A percentile compares a stretch with the other conserved stretches of the same genome.
Evolutionary conservation across 23 red algal species (phyloP).

Genomic region (Cyanidiococcus yangmingshanensis): DNA sequence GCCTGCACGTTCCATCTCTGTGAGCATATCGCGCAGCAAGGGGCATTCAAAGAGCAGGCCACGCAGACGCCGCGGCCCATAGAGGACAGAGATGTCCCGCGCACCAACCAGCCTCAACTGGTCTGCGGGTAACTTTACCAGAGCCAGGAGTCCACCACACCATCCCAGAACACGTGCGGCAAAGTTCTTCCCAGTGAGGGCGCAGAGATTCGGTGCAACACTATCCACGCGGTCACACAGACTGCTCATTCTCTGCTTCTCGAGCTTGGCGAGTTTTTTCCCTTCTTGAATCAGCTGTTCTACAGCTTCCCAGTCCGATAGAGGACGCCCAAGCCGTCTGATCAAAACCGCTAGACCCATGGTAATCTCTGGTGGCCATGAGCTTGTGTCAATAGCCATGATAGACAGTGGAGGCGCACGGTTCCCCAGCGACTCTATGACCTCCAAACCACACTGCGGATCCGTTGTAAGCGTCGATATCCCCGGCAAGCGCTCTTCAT

Average conservation of each 20-base stretch:
- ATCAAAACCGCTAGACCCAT: background rate
- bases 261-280: background rate
- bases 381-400: background rate
- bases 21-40: background rate
- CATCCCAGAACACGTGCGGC: background rate
- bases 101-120: background rate
- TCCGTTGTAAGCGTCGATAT: background rate
- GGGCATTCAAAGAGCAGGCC: background rate
- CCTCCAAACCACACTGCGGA: background rate
- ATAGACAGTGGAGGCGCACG: background rate
- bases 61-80: background rate
- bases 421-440: constrained; percentile 1
- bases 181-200: background rate
- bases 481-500: background rate
- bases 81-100: background rate
- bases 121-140: background rate
- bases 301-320: background rate
- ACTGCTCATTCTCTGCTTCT: background rate
- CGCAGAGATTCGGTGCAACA: constrained; percentile 1
- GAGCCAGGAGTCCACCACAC: background rate
- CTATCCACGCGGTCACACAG: background rate
- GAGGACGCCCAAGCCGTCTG: background rate
- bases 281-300: background rate
- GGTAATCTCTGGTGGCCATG: background rate
- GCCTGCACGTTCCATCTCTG: background rate